Conservation (phyloP, 495 filamentous ascomycete species). For the Penicillium mononematosum region DNA sequence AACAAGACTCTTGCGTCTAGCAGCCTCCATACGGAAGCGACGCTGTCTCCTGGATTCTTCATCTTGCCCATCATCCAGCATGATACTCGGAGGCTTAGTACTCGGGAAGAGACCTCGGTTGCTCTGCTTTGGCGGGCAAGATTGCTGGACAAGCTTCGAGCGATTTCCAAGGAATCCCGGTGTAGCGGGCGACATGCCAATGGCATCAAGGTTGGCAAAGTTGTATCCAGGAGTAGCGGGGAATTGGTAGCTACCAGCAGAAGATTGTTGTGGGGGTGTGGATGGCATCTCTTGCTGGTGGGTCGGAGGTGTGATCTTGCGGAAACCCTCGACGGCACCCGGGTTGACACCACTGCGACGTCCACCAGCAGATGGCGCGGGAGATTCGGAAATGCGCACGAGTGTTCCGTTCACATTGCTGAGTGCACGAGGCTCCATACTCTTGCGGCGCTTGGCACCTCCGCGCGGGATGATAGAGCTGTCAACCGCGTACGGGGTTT, state of each 20-base stretch:
- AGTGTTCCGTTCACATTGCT: conserved; percentile 70
- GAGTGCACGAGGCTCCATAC: conserved; percentile 83
- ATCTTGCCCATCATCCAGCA: conserved; percentile 25
- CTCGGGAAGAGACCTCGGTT: conserved; percentile 45
- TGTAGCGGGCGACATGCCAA: conserved; percentile 53
- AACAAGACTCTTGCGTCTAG: conserved; percentile 77
- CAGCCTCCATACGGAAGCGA: conserved; percentile 66
- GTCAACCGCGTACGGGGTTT: conserved; percentile 68
- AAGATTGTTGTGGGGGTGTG: conserved; percentile 26
- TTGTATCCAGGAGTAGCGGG: conserved; percentile 38
- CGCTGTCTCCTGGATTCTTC: conserved; percentile 48
- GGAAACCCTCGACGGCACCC: conserved; percentile 39
- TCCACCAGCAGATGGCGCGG: conserved; percentile 31
- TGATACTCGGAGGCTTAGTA: conserved; percentile 12
- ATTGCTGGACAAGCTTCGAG: conserved; percentile 60
- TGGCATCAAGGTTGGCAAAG: conserved; percentile 41
- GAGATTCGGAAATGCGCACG: conserved; percentile 26
- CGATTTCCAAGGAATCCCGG: conserved; percentile 57
- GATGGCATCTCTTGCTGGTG: conserved; percentile 19
- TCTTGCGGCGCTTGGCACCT: conserved; percentile 76
- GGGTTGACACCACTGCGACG: conserved; percentile 35
- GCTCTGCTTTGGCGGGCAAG: conserved; percentile 68
- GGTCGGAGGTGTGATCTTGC: conserved; percentile 33
- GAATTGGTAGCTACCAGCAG: conserved; percentile 23
- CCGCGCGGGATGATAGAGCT: conserved; percentile 71